Evolutionary conservation across 2,329 filamentous ascomycete genomes (phyloP), one percentile per base, ranked within the genome.

Genomic region (Xylaria sp.): DNA sequence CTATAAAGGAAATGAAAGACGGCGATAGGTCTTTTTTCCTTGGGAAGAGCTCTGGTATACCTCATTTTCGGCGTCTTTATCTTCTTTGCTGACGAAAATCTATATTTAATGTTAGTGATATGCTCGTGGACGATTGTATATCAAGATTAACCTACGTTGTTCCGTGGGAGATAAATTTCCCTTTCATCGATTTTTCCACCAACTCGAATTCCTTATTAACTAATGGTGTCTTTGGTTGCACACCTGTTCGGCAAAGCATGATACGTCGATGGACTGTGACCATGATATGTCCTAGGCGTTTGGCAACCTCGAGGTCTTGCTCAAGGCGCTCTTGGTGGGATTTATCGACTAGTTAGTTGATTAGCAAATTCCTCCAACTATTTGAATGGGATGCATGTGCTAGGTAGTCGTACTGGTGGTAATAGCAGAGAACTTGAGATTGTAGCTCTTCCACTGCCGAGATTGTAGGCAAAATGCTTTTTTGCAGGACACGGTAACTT

Each of bases 1-100:
- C 75, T 72, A 39, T 80, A 80, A 22, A 77, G 68, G 60, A 80
- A 76, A 15, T 55, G 66, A 44, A 77, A 79, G 1, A 73, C 63
- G 2, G 73, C 76, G 13, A 77, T 68, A 1, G 76, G 73, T 0
- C 59, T 55, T 1, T 58, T 42, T 1, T 69, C 65, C 10, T 62
- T 67, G 11, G 31, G 44, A n/a, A 74, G 29, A 6, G 47, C 25
- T 1, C 51, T 29, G 10, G 20, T 17, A 3, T 13, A n/a, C 5
- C 27, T 31, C 1, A 1, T 7, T 4, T 7, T 36, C n/a, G 63
- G 61, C 7, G 17, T 9, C 2, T 7, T 7, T 13, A 38, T 55
- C 5, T 11, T 22, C 10, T 22, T n/a, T 5, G 11, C 29, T 20
- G 22, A 2, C 13, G 65, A 64, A 47, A 67, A 69, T 20, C 72